phyloP scores from a whole-genome alignment of 768 basidiomycete species.

The Suillus ampliporus region DNA sequence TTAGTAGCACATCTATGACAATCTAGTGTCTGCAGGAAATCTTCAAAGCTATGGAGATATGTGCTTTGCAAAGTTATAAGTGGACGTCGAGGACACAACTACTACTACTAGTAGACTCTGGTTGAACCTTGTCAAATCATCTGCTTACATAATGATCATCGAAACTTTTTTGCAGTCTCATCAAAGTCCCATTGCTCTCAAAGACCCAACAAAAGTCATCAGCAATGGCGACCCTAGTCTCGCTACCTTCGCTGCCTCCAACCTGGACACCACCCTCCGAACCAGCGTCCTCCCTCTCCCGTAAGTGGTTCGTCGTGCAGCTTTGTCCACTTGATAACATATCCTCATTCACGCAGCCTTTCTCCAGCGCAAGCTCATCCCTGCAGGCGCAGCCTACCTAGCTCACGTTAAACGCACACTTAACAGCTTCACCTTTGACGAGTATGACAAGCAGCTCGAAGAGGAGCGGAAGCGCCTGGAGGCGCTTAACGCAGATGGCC shows the following conservation, averaged over 20 bases:
- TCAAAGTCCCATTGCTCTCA: slow-evolving; percentile 1
- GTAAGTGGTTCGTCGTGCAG: slow-evolving; percentile 25
- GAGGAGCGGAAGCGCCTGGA: slow-evolving; percentile 57
- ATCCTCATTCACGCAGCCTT: slow-evolving; percentile 35
- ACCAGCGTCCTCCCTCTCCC: slow-evolving; percentile 28
- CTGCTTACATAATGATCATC: slow-evolving; percentile 3
- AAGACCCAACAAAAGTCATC: neutral
- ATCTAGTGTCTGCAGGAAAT: neutral
- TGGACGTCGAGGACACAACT: no score
- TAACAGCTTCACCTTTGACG: slow-evolving; percentile 80
- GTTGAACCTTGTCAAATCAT: no score
- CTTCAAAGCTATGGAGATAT: neutral
- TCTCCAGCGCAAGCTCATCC: slow-evolving; percentile 63
- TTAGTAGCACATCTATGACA: neutral
- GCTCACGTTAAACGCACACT: slow-evolving; percentile 78
- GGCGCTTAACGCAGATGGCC: slow-evolving; percentile 52
- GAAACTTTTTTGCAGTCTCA: slow-evolving; percentile 11
- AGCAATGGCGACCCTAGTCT: slow-evolving; percentile 30
- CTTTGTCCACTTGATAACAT: neutral
- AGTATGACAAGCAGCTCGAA: slow-evolving; percentile 74
- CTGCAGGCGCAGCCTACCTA: slow-evolving; percentile 88
- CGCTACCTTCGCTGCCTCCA: slow-evolving; percentile 32
- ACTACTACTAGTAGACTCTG: no score
- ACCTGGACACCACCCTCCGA: slow-evolving; percentile 27
- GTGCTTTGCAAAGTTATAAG: no score